Conservation (phyloP, 345 rosid species). For the Aegle marmelos region DNA sequence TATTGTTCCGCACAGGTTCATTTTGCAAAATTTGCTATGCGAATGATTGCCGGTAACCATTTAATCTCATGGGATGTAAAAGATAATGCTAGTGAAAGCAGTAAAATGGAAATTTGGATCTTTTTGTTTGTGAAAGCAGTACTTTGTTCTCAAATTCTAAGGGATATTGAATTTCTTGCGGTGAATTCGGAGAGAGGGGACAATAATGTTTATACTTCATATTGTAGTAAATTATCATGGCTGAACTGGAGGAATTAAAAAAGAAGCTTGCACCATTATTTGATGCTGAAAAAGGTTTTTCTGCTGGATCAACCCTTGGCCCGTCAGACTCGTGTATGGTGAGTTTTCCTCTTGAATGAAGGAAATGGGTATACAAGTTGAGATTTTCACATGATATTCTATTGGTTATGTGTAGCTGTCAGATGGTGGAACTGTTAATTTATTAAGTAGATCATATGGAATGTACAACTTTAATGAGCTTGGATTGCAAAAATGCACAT, state of each 20-base stretch:
- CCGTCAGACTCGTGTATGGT: constrained; percentile 77
- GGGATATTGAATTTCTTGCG: background rate
- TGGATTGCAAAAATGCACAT: constrained; percentile 80
- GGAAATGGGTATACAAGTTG: background rate
- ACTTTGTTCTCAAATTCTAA: background rate
- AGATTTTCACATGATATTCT: background rate
- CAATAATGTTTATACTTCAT: background rate
- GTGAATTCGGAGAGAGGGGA: background rate
- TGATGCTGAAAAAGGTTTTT: constrained; percentile 90
- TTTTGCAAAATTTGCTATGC: background rate
- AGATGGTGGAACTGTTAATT: constrained; percentile 88
- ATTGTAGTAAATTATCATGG: constrained; percentile 45
- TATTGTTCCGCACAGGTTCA: background rate
- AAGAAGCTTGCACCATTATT: constrained; percentile 87
- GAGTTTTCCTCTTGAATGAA: constrained; percentile 12
- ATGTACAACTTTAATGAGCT: constrained; percentile 85
- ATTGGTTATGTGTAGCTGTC: constrained; percentile 51
- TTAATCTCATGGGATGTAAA: background rate
- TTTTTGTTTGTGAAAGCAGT: background rate
- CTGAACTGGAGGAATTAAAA: constrained; percentile 82
- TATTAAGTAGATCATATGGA: constrained; percentile 95
- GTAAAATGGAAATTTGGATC: background rate
- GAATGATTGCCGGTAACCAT: background rate
- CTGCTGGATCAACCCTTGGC: constrained; percentile 62
- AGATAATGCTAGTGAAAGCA: background rate